These are phyloP conservation scores for Coniella lustricola DNA, from an alignment of 2,329 filamentous ascomycete genomes.

Conservation along the genomic window DNA sequence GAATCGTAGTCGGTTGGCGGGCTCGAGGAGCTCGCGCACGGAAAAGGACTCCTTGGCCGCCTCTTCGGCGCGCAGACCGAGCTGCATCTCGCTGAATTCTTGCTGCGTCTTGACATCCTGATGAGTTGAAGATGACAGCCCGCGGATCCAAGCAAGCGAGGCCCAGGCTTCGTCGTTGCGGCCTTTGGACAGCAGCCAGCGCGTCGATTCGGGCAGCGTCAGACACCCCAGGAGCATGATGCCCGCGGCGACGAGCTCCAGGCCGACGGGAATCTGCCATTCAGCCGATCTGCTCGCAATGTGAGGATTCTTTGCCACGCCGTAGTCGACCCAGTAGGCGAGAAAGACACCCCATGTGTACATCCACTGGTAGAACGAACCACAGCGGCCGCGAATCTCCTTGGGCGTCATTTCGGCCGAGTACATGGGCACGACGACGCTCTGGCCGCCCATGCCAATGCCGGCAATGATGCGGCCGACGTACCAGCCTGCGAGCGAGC, in stretches of 20 bases:
- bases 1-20: conserved; percentile 6
- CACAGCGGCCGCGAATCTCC: conserved; percentile 9
- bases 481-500: conserved; percentile 5
- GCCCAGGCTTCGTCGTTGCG: conserved; percentile 7
- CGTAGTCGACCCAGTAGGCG: conserved; percentile 10
- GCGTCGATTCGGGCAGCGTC: conserved; percentile 3
- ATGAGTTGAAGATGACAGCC: neutral
- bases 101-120: neutral
- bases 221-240: conserved; percentile 8
- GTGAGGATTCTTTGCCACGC: conserved; percentile 2
- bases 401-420: conserved; percentile 31
- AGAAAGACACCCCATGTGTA: conserved; percentile 9
- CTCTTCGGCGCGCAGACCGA: conserved; percentile 5
- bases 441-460: conserved; percentile 6
- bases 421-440: conserved; percentile 9
- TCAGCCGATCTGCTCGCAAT: conserved; percentile 1
- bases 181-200: conserved; percentile 5
- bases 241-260: conserved; percentile 5
- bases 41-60: conserved; percentile 1
- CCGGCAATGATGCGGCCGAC: conserved; percentile 6
- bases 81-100: conserved; percentile 5
- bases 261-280: conserved; percentile 9
- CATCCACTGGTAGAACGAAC: conserved; percentile 8
- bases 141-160: conserved; percentile 5
- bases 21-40: conserved; percentile 5